Conservation (phyloP, 768 basidiomycete species). For the Myochromella boudieri region DNA sequence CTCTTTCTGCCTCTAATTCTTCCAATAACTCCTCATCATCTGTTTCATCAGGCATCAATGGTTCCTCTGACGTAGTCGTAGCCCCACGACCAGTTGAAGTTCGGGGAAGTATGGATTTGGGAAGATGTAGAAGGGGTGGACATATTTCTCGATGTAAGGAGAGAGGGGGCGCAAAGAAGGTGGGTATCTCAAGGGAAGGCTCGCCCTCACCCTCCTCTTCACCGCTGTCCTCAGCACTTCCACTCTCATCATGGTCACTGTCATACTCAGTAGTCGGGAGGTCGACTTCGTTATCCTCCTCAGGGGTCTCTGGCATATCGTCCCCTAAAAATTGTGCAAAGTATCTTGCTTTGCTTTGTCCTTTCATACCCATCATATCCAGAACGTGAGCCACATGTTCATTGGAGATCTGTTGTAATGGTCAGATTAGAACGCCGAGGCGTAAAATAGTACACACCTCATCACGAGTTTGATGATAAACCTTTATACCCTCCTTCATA, state of each 20-base stretch:
- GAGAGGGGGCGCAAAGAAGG: slow-evolving; percentile 15
- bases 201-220: slow-evolving; percentile 7
- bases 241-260: slow-evolving; percentile 6
- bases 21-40: slow-evolving; percentile 22
- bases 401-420: slow-evolving; percentile 36
- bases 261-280: neutral
- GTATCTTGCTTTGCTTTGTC: slow-evolving; percentile 37
- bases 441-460: slow-evolving; percentile 29
- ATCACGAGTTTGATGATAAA: slow-evolving; percentile 51
- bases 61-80: slow-evolving; percentile 3
- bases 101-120: slow-evolving; percentile 9
- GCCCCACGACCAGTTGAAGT: neutral
- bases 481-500: slow-evolving; percentile 59
- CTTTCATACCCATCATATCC: slow-evolving; percentile 41
- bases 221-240: slow-evolving; percentile 4
- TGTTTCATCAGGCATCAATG: slow-evolving; percentile 22
- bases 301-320: neutral
- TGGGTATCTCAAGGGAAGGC: slow-evolving; percentile 6
- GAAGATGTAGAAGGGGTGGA: slow-evolving; percentile 21
- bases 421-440: neutral
- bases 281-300: slow-evolving; percentile 9
- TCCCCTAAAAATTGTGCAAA: slow-evolving; percentile 34
- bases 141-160: slow-evolving; percentile 23
- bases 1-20: slow-evolving; percentile 44
- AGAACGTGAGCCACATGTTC: slow-evolving; percentile 50